Base-by-base conservation (phyloP, 2,329 filamentous ascomycete species). In the Fusarium drepaniforme region DNA sequence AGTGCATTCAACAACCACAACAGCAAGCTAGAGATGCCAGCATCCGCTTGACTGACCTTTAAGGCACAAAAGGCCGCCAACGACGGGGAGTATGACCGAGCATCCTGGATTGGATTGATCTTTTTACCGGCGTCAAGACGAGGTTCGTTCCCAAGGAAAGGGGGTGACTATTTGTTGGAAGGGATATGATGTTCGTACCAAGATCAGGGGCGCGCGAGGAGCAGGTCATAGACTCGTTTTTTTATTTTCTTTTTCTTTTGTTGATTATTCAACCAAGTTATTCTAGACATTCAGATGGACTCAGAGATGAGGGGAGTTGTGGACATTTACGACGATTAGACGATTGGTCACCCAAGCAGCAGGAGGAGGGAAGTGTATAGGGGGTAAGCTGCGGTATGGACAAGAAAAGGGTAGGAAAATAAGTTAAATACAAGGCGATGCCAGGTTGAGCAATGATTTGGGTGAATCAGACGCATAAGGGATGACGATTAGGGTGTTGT, bases 251-350 rank as follows among this genome's bases (percentile, higher is more conserved):
- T 66, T 68, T 68, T 71, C 40, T 67, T 68, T 67, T 66, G 38
- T 72, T 75, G 70, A 71, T 66, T 76, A 60, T 70, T 72, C 49
- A 64, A 62, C 57, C 51, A 69, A 49, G n/a, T 13, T 49, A n/a
- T 30, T 53, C 25, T 79, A 79, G 77, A 79, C 73, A 77, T 72
- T 67, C 72, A 71, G 46, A 65, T 69, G 73, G 66, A 67, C 51
- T 49, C 44, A 42, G 58, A 69, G 70, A 67, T 63, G 66, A 46
- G 30, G 66, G 64, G 71, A 49, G 70, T 60, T 64, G 67, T 72
- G 72, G 74, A 42, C 51, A 72, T 68, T 77, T 66, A 72, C 69
- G 68, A 72, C 38, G 74, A 78, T 78, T 46, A 78, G 77, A 78
- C 57, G 63, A 56, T 77, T 70, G 70, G 75, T 73, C 68, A 68